Percentiles rank a stretch among this genome's conserved stretches.
Evolutionary conservation across 352 stramenopile species (phyloP).

Genomic region (Phytophthora megakarya): DNA sequence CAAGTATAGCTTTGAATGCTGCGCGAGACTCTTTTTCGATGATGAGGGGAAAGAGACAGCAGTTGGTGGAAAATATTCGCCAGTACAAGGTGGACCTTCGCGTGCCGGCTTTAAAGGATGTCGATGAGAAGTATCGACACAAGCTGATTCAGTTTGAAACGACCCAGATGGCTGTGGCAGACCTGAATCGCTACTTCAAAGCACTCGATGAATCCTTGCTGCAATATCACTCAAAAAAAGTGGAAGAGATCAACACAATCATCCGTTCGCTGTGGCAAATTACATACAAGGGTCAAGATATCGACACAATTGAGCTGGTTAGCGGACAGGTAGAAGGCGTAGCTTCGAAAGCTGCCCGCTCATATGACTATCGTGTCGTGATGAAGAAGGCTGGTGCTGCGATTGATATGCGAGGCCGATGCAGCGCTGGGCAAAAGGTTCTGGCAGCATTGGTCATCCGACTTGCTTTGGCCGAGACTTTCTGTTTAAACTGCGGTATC

Average conservation of each 20-base stretch:
- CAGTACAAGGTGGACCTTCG: constrained; percentile 66
- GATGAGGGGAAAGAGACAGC: constrained; percentile 55
- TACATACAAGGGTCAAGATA: constrained; percentile 99
- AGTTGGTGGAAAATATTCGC: constrained; percentile 60
- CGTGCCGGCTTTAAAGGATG: constrained; percentile 85
- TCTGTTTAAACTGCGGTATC: constrained; percentile 98
- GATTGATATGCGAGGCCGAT: constrained; percentile 99
- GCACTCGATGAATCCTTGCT: constrained; percentile 96
- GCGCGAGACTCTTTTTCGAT: constrained; percentile 44
- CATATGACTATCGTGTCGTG: constrained; percentile 99
- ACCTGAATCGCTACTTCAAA: constrained; percentile 98
- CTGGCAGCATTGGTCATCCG: constrained; percentile 97
- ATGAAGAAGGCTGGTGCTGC: constrained; percentile 97
- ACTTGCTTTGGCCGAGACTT: constrained; percentile 98
- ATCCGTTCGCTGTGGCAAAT: constrained; percentile 98
- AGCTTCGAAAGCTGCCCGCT: constrained; percentile 63
- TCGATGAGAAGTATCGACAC: constrained; percentile 94
- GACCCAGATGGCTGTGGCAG: constrained; percentile 94
- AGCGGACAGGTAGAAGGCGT: constrained; percentile 90
- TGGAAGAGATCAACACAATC: constrained; percentile 99
- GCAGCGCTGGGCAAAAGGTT: constrained; percentile 97
- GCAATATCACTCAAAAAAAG: constrained; percentile 98
- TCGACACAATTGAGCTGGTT: constrained; percentile 99
- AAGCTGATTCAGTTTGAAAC: constrained; percentile 97
- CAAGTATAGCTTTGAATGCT: constrained; percentile 36